Base-by-base conservation (phyloP, 768 basidiomycete species). In the Rhizopogon rudus region DNA sequence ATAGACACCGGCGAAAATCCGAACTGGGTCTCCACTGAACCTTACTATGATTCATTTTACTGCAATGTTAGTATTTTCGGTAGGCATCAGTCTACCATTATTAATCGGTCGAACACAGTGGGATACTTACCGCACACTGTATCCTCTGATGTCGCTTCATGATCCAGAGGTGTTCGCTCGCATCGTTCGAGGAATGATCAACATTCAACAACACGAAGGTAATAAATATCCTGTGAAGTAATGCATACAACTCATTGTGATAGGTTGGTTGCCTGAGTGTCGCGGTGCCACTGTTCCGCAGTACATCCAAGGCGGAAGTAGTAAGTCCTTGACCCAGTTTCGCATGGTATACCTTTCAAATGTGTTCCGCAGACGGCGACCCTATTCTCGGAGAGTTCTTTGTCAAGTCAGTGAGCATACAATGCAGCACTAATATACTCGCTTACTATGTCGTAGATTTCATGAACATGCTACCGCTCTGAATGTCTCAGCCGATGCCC, bases 261-360 rank as follows among this genome's bases (percentile, higher is more conserved):
- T 25, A 85, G 83, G 84, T 5, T 86, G 83, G 83, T 72, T 86
- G 5, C 84, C 84, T 5, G 83, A 86, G 65, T 84, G 83, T 60
- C 77, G 84, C 52, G 79, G 79, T 44, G 77, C 82, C 3, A 80
- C 81, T 5, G 73, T 71, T 6, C 71, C 71, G 69, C 78, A 79
- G 40, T 81, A 68, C 42, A 77, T 81, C 25, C 83, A 86, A 63
- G 83, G 83, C 12, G 83, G 83, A 29, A 84, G 81, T 60, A 78
- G 83, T 84, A 62, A 55, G 81, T 75, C 25, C 14, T 44, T 2
- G 6, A 31, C 44, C 20, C 57, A 10, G n/a, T 25, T 35, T 22
- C n/a, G 12, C 13, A 29, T 40, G 10, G 13, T 29, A 37, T 3
- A n/a, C 28, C 20, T 20, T 22, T 33, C 20, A 16, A n/a, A 20